Evolutionary conservation across 345 rosid species (phyloP).

Genomic region (Ailanthus altissimus): DNA sequence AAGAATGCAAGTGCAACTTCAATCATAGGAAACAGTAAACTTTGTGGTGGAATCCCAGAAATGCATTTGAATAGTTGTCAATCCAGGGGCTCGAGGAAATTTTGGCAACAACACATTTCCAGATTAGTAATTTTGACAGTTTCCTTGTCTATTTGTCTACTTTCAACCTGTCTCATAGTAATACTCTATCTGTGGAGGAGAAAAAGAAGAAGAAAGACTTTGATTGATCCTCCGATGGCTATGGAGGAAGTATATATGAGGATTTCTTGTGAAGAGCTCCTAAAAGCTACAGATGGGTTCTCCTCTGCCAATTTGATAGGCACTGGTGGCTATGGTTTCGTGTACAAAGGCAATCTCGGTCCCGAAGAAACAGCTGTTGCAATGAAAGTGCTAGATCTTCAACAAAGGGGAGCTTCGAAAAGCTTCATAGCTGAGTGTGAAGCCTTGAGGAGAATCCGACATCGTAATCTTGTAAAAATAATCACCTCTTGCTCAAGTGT

Average conservation of each 20-base stretch:
- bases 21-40: constrained; percentile 16
- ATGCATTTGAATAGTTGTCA: constrained; percentile 19
- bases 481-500: no score
- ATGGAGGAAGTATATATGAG: constrained; percentile 1
- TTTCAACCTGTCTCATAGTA: no score
- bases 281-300: no score
- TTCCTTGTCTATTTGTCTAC: no score
- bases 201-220: neutral
- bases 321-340: no score
- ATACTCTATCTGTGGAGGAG: neutral
- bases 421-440: constrained; percentile 35
- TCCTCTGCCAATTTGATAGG: no score
- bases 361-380: constrained; percentile 21
- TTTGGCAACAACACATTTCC: constrained; percentile 10
- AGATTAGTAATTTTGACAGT: constrained; percentile 6
- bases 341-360: constrained; percentile 22
- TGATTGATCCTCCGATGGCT: neutral
- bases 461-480: no score
- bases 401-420: constrained; percentile 26
- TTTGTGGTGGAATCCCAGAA: constrained; percentile 15
- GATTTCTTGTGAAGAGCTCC: no score
- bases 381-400: constrained; percentile 29
- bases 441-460: constrained; percentile 25
- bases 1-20: constrained; percentile 22
- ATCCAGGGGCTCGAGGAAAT: constrained; percentile 1